Base-by-base conservation (phyloP, 163 green algal species). In the Chloroidium sp. region DNA sequence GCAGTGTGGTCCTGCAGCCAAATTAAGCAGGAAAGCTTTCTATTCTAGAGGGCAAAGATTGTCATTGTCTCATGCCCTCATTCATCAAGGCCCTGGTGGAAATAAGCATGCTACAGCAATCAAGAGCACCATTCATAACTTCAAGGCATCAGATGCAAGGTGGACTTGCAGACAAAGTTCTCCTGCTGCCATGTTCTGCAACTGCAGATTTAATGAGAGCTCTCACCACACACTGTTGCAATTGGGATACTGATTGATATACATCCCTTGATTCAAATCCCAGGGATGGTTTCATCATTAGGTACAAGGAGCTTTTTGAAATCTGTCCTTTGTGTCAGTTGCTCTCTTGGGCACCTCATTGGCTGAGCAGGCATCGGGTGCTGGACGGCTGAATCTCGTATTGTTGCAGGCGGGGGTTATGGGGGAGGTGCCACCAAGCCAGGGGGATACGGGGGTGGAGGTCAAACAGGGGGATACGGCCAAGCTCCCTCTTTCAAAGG, bases 401-500 rank as follows among this genome's bases (percentile, higher is more conserved):
- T 76, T 60, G 72, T 58, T 8, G 72, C 3, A 76, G 12, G 72
- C 58, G 72, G 72, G 13, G 72, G 3, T 8, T 76, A 76, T 76
- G 72, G 60, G 62, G 61, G 4, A 4, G 61, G 4, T 2, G 6
- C 6, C 6, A 6, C 6, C 6, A 6, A 72, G 67, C 67, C 6
- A 10, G 67, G 36, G 74, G 36, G 4, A 64, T 83, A 57, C 80
- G 75, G 62, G 74, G 62, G 4, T 69, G 61, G 14, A 83, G 69
- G 80, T 79, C 60, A 3, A n/a, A 1, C 59, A 69, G 59, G 75
- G 59, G 2, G 1, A 59, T 10, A 14, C 75, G 1, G 1, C 4
- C 78, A 72, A 13, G 6, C 76, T 13, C 79, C 85, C 59, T 79
- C 80, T 74, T 80, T 79, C 69, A 82, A 80, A 60, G 69, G 80